phyloP scores from a whole-genome alignment of 148 eudicot species.

The Diospyros kaki region DNA sequence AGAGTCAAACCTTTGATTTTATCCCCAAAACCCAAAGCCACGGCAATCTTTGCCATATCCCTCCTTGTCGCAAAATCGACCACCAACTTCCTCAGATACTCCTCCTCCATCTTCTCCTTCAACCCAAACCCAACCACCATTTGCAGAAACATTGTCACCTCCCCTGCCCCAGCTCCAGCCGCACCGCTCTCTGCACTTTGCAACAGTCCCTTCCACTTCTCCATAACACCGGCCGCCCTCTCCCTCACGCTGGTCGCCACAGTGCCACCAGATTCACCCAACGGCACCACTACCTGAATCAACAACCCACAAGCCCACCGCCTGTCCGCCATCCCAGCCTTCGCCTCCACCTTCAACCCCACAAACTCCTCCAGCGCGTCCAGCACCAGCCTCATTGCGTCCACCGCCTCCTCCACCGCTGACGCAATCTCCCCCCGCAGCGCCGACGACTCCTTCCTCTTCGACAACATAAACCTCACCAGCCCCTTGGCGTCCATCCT shows the following conservation, averaged over 20 bases:
- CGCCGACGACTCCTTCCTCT: conserved; percentile 33
- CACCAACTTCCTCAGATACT: conserved; percentile 45
- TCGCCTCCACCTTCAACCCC: conserved; percentile 24
- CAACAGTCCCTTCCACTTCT: conserved; percentile 38
- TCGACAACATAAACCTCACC: conserved; percentile 27
- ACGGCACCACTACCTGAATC: conserved; percentile 33
- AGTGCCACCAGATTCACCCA: conserved; percentile 6
- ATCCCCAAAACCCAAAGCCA: conserved; percentile 44
- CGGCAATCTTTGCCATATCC: conserved; percentile 54
- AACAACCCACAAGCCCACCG: conserved; percentile 52
- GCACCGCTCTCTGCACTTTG: conserved; percentile 24
- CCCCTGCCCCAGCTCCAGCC: conserved; percentile 48
- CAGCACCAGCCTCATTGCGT: conserved; percentile 37
- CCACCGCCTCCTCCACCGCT: conserved; percentile 39
- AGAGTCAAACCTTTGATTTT: conserved; percentile 39
- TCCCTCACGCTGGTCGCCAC: conserved; percentile 30
- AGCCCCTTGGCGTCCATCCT: conserved; percentile 38
- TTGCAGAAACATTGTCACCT: conserved; percentile 51
- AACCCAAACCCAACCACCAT: conserved; percentile 54
- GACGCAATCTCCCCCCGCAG: conserved; percentile 30
- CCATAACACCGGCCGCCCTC: conserved; percentile 33
- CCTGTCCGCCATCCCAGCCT: conserved; percentile 30
- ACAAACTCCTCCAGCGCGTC: conserved; percentile 50
- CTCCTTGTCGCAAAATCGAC: conserved; percentile 43
- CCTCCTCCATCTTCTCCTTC: conserved; percentile 42